Percentiles rank a stretch among this genome's conserved stretches.
phyloP scores from a whole-genome alignment of 1,139 yeast species.

The Geotrichum europaeum region DNA sequence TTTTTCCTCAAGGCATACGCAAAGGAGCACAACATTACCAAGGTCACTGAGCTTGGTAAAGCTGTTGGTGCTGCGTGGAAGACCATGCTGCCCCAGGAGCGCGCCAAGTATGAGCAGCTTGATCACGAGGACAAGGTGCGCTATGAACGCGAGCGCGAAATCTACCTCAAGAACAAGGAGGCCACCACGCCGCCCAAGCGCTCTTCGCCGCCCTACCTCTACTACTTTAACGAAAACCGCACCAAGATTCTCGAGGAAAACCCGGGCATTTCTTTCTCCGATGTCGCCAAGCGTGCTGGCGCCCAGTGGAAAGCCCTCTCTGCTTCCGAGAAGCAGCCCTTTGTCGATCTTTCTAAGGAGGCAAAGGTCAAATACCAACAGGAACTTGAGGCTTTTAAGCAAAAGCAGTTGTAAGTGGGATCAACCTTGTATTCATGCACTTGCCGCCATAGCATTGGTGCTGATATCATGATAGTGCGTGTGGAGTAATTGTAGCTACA shows the following conservation, averaged over 20 bases:
- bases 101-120: slow-evolving; percentile 81
- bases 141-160: slow-evolving; percentile 92
- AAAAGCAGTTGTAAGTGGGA: not conserved
- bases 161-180: slow-evolving; percentile 41
- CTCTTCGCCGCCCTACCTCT: not conserved
- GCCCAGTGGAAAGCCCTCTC: not conserved
- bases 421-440: not conserved
- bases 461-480: not conserved
- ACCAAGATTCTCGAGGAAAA: not conserved
- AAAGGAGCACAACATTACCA: not conserved
- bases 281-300: not conserved
- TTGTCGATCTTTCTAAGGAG: not conserved
- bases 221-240: not conserved
- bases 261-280: not conserved
- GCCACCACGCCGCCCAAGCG: slow-evolving; percentile 1
- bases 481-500: not conserved
- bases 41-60: slow-evolving; percentile 54
- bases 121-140: slow-evolving; percentile 95
- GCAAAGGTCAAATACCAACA: not conserved
- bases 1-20: not conserved
- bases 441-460: too few relatives aligned
- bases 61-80: slow-evolving; percentile 95
- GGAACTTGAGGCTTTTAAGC: not conserved
- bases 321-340: slow-evolving; percentile 1
- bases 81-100: slow-evolving; percentile 72